Evolutionary conservation across 2,329 filamentous ascomycete genomes (phyloP), one percentile per base, ranked within the genome.

Genomic region (Trichoderma gracile): DNA sequence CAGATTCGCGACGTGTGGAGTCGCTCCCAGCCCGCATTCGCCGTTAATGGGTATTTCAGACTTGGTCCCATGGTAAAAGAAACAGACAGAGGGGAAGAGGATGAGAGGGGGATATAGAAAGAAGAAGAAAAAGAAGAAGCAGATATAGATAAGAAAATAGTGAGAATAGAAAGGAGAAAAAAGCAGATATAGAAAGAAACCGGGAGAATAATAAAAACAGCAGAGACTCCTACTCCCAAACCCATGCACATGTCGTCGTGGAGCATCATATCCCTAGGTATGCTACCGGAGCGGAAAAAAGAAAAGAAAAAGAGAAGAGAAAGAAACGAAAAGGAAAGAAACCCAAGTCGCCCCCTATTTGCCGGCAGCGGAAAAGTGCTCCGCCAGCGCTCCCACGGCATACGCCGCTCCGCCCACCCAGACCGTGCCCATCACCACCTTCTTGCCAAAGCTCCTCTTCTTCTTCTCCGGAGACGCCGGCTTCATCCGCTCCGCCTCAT

Each of bases 391-490:
- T 9, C 86, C 86, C 21, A 85, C 75, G 1, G 81, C 82, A 69
- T 89, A 90, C 1, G 82, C 82, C 2, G 83, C 75, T 1, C 81
- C 85, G 1, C 80, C 84, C 1, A 86, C 76, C 74, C 81, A 85
- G 0, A 78, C 78, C 2, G 84, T 85, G 0, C 85, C 84, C 0
- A 86, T 68, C 2, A 84, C 66, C 23, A 86, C 69, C 67, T 82
- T 83, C 70, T 81, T 84, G 0, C 76, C 78, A 1, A 81, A 65
- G 23, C 76, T 72, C 65, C 74, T 79, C 72, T 76, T 80, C 53
- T 69, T 67, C 30, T 69, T 66, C 63, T 72, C 72, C 15, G 72
- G 63, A 17, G 69, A 71, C 30, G 71, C 72, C 25, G 75, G 75
- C 12, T 79, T 80, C 63, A 78, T 80, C 67, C 82, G 83, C 25